Evolutionary conservation across 1,284 basidiomycete species (phyloP), one percentile per base, ranked within the genome.

Genomic region (Cutaneotrichosporon curvatum): DNA sequence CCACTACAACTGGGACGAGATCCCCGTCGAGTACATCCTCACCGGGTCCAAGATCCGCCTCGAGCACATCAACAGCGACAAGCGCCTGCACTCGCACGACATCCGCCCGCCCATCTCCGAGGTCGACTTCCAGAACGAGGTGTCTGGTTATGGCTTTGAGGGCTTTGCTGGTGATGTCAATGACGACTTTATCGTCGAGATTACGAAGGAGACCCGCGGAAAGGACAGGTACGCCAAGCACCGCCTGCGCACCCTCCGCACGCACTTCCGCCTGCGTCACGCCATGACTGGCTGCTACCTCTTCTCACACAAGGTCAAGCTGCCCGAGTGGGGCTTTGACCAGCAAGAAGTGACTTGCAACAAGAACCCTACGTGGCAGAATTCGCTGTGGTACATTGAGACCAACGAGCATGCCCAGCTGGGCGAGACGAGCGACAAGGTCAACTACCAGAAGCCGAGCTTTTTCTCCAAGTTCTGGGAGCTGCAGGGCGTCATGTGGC

Each of bases 61-160:
- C 28, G 78, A 84, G 38, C 95, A 98, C 73, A 74, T 82, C 37
- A 47, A 75, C 20, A 94, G 92, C 0, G 79, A 85, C 57, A 94
- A 90, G 70, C 80, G 84, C 44, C 79, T 98, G 4, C 95, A 98
- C 74, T 91, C 87, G 40, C 95, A 99, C 72, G 91, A 96, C 59
- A 74, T 85, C 57, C 84, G 94, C 32, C 88, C 95, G 3, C 91
- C 92, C 14, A 82, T 98, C n/a, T 91, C 87, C 39, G 94, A 98
- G 50, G 90, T 95, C 45, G 95, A 99, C 60, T 99, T 96, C 76
- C 95, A 98, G 75, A 94, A 97, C 64, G 95, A 99, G 68, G 92
- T 97, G 0, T 94, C 91, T 1, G 90, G 77, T 1, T 99, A 99
- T 62, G 95, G 95, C 3, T 84, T 87, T 74, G 30, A n/a, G 11